Percentiles rank a stretch among this genome's conserved stretches.
Evolutionary conservation across 176 grass and related monocot species (phyloP).

Genomic region (Pontederia crassipes): DNA sequence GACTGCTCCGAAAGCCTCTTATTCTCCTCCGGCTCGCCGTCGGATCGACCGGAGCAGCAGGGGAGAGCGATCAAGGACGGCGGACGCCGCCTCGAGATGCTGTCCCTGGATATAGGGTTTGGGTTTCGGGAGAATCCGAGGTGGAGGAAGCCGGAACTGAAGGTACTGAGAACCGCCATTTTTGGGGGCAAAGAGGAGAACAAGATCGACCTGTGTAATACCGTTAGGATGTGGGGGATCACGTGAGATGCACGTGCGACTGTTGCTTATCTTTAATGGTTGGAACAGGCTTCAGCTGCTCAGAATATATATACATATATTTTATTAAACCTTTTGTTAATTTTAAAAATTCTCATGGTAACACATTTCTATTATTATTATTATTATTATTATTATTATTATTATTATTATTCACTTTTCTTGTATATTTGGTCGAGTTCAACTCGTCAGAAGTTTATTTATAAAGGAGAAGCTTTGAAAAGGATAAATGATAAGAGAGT

Average conservation of each 20-base stretch:
- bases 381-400: no score
- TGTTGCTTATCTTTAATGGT: slow-evolving; percentile 9
- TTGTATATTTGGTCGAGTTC: no score
- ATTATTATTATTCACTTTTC: no score
- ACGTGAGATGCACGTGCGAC: not conserved
- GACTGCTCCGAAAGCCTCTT: slow-evolving; percentile 54
- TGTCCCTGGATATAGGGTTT: not conserved
- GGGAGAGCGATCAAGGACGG: not conserved
- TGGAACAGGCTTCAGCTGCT: not conserved
- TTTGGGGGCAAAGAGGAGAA: not conserved
- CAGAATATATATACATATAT: no score
- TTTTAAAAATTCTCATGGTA: no score
- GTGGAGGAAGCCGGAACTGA: not conserved
- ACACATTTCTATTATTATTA: no score
- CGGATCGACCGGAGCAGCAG: not conserved
- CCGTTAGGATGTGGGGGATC: slow-evolving; percentile 2
- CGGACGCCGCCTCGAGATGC: not conserved
- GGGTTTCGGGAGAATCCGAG: not conserved
- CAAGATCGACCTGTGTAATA: not conserved
- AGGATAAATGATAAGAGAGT: no score
- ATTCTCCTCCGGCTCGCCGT: slow-evolving; percentile 9
- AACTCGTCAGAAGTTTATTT: no score
- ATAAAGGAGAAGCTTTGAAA: no score
- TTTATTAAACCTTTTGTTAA: no score
- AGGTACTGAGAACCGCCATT: slow-evolving; percentile 18